These are phyloP conservation scores for Pistacia vera DNA, from an alignment of 345 rosid species.

Conservation along the genomic window DNA sequence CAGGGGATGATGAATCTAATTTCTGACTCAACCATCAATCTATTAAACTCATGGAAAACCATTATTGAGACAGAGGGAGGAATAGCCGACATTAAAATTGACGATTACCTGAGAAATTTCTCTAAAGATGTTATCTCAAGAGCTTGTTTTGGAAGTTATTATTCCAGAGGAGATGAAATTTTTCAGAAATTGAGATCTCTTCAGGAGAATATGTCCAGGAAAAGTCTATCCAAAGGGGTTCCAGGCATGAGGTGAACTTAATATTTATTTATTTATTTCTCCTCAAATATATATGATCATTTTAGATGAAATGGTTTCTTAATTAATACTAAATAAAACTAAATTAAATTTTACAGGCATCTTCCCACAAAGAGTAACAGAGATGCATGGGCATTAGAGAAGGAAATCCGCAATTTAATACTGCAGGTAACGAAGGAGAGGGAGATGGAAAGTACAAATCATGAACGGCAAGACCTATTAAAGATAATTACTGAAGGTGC, in stretches of 20 bases:
- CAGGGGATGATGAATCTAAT: slow-evolving; percentile 44
- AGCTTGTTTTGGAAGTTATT: slow-evolving; percentile 54
- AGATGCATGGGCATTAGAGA: slow-evolving; percentile 42
- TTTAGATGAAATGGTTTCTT: no score
- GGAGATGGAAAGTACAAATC: slow-evolving; percentile 4
- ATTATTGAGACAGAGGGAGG: slow-evolving; percentile 31
- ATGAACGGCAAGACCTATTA: slow-evolving; percentile 30
- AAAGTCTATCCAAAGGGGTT: slow-evolving; percentile 27
- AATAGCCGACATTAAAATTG: slow-evolving; percentile 35
- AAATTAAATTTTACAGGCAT: slow-evolving; percentile 12
- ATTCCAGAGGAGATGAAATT: slow-evolving; percentile 36
- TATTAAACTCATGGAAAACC: slow-evolving; percentile 40
- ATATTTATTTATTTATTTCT: no score
- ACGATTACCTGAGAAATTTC: slow-evolving; percentile 38
- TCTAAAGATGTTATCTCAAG: slow-evolving; percentile 55
- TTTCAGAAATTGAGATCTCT: slow-evolving; percentile 42
- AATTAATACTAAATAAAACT: no score
- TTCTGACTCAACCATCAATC: slow-evolving; percentile 26
- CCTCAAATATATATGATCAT: no score
- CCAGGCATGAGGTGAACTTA: slow-evolving; percentile 42
- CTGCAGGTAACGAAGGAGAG: slow-evolving; percentile 37
- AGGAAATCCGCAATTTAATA: slow-evolving; percentile 31
- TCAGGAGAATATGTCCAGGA: slow-evolving; percentile 40
- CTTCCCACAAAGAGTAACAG: slow-evolving; percentile 40
- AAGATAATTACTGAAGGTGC: slow-evolving; percentile 44